Evolutionary conservation across 441 rosid genomes (phyloP).

Genomic region (Erodium chrysanthum): DNA sequence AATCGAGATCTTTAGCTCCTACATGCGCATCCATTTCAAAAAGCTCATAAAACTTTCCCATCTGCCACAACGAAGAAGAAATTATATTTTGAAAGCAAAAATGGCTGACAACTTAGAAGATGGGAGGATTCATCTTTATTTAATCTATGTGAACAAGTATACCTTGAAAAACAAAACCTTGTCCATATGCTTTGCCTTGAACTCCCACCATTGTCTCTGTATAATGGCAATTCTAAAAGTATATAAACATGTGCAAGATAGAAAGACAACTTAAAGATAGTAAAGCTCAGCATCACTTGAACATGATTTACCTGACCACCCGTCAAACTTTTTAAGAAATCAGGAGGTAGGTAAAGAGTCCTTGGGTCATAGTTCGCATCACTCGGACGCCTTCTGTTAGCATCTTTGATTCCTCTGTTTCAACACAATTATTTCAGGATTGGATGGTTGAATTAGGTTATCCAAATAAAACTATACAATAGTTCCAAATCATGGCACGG

Average conservation of each 20-base stretch:
- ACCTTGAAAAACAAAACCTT: conserved; percentile 98
- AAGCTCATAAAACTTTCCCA: conserved; percentile 98
- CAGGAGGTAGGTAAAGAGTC: conserved; percentile 81
- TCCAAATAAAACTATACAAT: neutral
- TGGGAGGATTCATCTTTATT: conserved; percentile 10
- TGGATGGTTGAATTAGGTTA: conserved; percentile 8
- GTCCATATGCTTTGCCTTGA: conserved; percentile 97
- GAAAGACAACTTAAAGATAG: neutral
- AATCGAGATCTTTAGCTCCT: conserved; percentile 84
- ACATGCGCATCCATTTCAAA: conserved; percentile 99
- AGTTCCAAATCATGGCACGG: neutral
- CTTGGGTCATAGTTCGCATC: conserved; percentile 68
- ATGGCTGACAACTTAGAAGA: conserved; percentile 10
- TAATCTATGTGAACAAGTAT: conserved; percentile 12
- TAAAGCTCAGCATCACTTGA: conserved; percentile 4
- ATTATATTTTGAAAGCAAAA: conserved; percentile 12
- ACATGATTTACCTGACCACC: conserved; percentile 68
- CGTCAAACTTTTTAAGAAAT: conserved; percentile 65
- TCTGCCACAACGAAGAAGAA: conserved; percentile 36
- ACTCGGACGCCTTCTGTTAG: conserved; percentile 53
- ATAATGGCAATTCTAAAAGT: conserved; percentile 17
- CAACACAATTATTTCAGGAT: conserved; percentile 20
- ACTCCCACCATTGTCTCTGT: conserved; percentile 99
- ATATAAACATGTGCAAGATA: conserved; percentile 14
- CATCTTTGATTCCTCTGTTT: conserved; percentile 62